Conservation (phyloP, 2,329 filamentous ascomycete genomes). For the Claviceps lovelessii region DNA sequence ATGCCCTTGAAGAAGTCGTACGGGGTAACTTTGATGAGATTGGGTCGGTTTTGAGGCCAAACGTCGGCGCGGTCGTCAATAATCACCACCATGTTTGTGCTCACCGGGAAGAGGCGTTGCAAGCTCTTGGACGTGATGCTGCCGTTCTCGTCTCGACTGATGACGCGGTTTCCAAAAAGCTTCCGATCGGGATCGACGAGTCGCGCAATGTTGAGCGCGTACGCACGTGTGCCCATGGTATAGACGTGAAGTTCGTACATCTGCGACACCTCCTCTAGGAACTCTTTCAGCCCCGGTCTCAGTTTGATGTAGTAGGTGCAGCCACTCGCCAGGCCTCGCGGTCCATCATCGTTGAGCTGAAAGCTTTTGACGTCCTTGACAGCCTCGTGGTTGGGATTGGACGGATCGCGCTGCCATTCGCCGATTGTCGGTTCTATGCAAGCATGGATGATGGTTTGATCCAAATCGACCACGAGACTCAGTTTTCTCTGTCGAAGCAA, state of each 20-base stretch:
- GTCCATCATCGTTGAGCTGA: slow-evolving; percentile 75
- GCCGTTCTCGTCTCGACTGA: slow-evolving; percentile 93
- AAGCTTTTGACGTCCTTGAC: slow-evolving; percentile 82
- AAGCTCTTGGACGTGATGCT: slow-evolving; percentile 83
- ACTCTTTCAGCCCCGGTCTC: slow-evolving; percentile 70
- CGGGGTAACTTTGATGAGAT: slow-evolving; percentile 85
- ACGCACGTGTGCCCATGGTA: slow-evolving; percentile 97
- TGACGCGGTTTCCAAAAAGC: slow-evolving; percentile 85
- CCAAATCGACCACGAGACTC: slow-evolving; percentile 87
- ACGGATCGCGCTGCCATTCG: slow-evolving; percentile 82
- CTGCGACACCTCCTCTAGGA: slow-evolving; percentile 61
- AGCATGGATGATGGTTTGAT: slow-evolving; percentile 97
- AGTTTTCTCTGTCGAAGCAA: slow-evolving; percentile 71
- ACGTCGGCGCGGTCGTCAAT: slow-evolving; percentile 96
- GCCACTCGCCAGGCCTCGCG: slow-evolving; percentile 50
- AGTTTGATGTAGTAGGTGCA: slow-evolving; percentile 98
- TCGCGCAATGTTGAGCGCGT: slow-evolving; percentile 78
- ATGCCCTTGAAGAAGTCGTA: slow-evolving; percentile 98
- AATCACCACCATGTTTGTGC: slow-evolving; percentile 98
- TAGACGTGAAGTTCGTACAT: slow-evolving; percentile 95
- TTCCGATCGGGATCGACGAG: slow-evolving; percentile 84
- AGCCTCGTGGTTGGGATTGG: slow-evolving; percentile 80
- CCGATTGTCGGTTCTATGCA: slow-evolving; percentile 92
- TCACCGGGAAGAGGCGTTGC: slow-evolving; percentile 83
- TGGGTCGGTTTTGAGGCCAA: slow-evolving; percentile 79